phyloP scores from a whole-genome alignment of 305 asterid species.

The Lippia alba region DNA sequence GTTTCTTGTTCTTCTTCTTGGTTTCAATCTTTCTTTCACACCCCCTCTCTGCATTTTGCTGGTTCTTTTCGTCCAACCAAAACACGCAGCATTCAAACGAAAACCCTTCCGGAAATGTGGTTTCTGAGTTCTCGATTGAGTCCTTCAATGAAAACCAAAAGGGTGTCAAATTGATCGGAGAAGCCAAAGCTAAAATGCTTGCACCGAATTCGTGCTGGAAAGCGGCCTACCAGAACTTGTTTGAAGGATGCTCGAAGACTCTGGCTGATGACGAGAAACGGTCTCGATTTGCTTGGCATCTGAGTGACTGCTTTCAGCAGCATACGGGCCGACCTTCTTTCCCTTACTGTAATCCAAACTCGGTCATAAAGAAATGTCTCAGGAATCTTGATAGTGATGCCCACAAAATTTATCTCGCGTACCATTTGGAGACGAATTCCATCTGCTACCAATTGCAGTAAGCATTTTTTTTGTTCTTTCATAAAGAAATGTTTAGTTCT shows the following conservation, averaged over 20 bases:
- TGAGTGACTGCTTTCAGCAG: slow-evolving; percentile 78
- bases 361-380: slow-evolving; percentile 54
- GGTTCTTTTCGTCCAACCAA: slow-evolving; percentile 41
- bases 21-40: slow-evolving; percentile 36
- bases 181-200: slow-evolving; percentile 46
- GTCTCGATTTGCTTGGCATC: slow-evolving; percentile 81
- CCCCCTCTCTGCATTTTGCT: slow-evolving; percentile 33
- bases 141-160: slow-evolving; percentile 36
- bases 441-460: slow-evolving; percentile 91
- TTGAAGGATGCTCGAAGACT: slow-evolving; percentile 61
- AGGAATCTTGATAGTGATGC: slow-evolving; percentile 53
- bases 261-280: slow-evolving; percentile 69
- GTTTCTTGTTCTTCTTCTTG: not conserved
- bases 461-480: slow-evolving; percentile 30
- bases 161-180: slow-evolving; percentile 41
- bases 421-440: slow-evolving; percentile 71
- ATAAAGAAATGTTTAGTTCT: too few species aligned
- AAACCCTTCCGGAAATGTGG: not conserved
- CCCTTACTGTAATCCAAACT: slow-evolving; percentile 62
- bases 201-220: slow-evolving; percentile 54
- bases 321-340: slow-evolving; percentile 69
- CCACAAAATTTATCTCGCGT: slow-evolving; percentile 58
- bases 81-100: slow-evolving; percentile 8
- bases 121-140: slow-evolving; percentile 52
- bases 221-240: slow-evolving; percentile 44